A percentile compares a stretch with the other conserved stretches of the same genome.
phyloP scores from a whole-genome alignment of 805 yeast genomes.

The Metschnikowia kofuensis region DNA sequence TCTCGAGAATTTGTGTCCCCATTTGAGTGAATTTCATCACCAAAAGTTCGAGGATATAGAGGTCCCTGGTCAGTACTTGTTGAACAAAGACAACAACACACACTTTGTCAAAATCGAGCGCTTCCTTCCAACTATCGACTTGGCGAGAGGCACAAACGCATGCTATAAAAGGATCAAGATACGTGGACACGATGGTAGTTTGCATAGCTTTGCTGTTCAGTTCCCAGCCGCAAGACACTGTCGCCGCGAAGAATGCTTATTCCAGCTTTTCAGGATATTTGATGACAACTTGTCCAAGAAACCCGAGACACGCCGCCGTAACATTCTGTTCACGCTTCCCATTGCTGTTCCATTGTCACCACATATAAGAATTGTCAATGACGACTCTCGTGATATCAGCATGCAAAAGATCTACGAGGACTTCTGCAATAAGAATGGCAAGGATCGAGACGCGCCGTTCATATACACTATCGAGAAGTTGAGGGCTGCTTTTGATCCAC shows the following conservation, averaged over 20 bases:
- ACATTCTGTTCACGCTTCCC: slow-evolving; percentile 82
- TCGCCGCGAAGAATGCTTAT: slow-evolving; percentile 91
- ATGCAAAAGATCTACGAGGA: slow-evolving; percentile 86
- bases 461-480: slow-evolving; percentile 81
- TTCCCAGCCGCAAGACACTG: slow-evolving; percentile 97
- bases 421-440: slow-evolving; percentile 68
- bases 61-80: slow-evolving; percentile 92
- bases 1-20: slow-evolving; percentile 89
- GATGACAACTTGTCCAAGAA: slow-evolving; percentile 75
- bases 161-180: slow-evolving; percentile 87
- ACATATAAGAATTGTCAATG: slow-evolving; percentile 85
- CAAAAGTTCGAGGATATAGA: slow-evolving; percentile 97
- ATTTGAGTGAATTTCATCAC: slow-evolving; percentile 94
- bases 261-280: slow-evolving; percentile 87
- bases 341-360: slow-evolving; percentile 92
- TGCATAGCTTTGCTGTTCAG: slow-evolving; percentile 93
- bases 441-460: slow-evolving; percentile 85
- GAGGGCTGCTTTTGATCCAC: slow-evolving; percentile 90
- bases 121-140: slow-evolving; percentile 82
- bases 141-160: slow-evolving; percentile 85
- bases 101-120: slow-evolving; percentile 93
- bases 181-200: slow-evolving; percentile 89
- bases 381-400: slow-evolving; percentile 71
- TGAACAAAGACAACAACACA: slow-evolving; percentile 82
- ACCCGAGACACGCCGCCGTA: slow-evolving; percentile 85